phyloP scores from a whole-genome alignment of 2,329 filamentous ascomycete species.

The Nothomitra cinnamomea region DNA sequence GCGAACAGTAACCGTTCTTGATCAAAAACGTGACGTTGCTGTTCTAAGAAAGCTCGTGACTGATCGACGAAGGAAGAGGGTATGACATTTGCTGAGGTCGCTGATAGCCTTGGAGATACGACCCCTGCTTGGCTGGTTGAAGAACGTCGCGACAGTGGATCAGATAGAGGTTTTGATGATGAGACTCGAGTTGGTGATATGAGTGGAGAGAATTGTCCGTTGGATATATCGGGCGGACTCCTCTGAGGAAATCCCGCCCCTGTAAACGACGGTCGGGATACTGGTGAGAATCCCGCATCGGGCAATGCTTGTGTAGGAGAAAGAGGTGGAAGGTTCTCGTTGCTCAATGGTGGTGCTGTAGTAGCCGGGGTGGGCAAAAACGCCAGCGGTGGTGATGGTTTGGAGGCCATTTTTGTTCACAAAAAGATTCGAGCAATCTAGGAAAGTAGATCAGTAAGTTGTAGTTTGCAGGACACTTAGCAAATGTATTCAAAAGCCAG shows the following conservation, averaged over 20 bases:
- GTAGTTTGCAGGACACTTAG: not conserved
- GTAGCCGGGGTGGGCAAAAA: slow-evolving; percentile 1
- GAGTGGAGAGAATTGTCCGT: not conserved
- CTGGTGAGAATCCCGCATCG: not conserved
- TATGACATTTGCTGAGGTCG: not conserved
- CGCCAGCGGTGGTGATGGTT: not conserved
- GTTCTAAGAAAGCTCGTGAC: slow-evolving; percentile 2
- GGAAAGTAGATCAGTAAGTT: not conserved
- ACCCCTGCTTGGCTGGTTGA: not conserved
- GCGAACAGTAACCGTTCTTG: slow-evolving; percentile 4
- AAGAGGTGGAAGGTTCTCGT: slow-evolving; percentile 1
- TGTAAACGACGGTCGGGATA: not conserved
- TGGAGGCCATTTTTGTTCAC: not conserved
- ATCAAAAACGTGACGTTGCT: slow-evolving; percentile 3
- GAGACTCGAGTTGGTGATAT: not conserved
- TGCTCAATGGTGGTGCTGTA: not conserved
- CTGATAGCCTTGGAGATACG: not conserved
- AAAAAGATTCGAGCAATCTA: not conserved
- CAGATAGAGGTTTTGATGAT: not conserved
- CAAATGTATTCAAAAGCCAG: too few relatives aligned
- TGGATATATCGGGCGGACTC: not conserved
- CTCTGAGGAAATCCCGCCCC: not conserved
- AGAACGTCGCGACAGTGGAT: not conserved
- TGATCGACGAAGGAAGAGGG: slow-evolving; percentile 5
- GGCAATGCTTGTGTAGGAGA: not conserved